phyloP scores from a whole-genome alignment of 441 rosid genomes.

The Hypseocharis bilobata region DNA sequence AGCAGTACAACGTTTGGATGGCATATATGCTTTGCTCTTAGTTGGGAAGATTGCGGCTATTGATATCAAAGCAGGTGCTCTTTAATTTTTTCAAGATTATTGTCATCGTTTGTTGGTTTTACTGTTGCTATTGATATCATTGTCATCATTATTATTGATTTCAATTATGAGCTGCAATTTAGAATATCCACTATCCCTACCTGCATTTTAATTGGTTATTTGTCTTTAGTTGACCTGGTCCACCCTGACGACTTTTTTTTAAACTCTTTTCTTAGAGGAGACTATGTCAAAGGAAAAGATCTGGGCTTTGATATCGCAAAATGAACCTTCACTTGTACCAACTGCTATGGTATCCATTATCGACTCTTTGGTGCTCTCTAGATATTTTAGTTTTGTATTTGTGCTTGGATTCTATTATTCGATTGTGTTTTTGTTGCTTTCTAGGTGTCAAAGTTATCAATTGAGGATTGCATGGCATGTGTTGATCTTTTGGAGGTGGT shows the following conservation, averaged over 20 bases:
- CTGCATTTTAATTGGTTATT: conserved; percentile 8
- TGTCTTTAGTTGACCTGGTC: conserved; percentile 16
- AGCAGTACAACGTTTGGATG: conserved; percentile 90
- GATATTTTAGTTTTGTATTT: not conserved
- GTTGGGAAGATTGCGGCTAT: conserved; percentile 72
- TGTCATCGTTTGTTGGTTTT: too few species aligned
- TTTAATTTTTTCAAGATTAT: not conserved
- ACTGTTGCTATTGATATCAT: not conserved
- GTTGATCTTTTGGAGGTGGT: conserved; percentile 78
- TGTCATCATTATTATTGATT: not conserved
- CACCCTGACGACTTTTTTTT: not conserved
- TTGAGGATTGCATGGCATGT: conserved; percentile 70
- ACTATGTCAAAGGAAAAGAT: conserved; percentile 76
- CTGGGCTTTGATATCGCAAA: conserved; percentile 78
- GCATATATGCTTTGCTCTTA: conserved; percentile 71
- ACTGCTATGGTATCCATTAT: conserved; percentile 47
- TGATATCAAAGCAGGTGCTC: conserved; percentile 85
- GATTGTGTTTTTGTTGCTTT: conserved; percentile 12
- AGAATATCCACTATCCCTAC: conserved; percentile 11
- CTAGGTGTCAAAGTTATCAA: conserved; percentile 62
- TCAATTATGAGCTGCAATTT: not conserved
- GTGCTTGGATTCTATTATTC: not conserved
- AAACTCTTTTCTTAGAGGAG: conserved; percentile 64
- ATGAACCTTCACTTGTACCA: conserved; percentile 77
- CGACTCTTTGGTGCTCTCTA: conserved; percentile 2